Evolutionary conservation across 1,284 basidiomycete genomes (phyloP), one percentile per base, ranked within the genome.

Genomic region (Psilocybe mexicana): DNA sequence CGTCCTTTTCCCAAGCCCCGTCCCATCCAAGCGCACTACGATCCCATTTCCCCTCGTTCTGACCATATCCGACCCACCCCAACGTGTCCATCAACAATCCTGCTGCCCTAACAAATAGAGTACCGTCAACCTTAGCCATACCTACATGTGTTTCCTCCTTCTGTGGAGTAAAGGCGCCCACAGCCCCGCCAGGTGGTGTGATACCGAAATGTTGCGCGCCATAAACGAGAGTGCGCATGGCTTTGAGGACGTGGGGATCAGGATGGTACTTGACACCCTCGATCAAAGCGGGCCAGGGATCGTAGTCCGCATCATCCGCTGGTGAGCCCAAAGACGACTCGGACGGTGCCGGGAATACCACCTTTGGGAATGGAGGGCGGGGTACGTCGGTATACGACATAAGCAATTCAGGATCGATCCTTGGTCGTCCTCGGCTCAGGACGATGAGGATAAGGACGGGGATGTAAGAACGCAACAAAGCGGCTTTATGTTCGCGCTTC

Each of bases 1-100:
- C 18, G 18, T 18, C 18, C 18, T 18, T 18, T 18, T 18, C 18
- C 18, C 18, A 18, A 18, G 18, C 18, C 18, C 18, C 18, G 18
- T 89, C 85, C 82, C 85, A 90, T 0, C 87, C 88, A 25, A 88
- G 69, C 23, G 78, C 84, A 64, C 82, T 85, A 43, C 77, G 62
- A 69, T 88, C 87, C 87, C 86, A 90, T 2, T 76, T 74, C 36
- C 66, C 60, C 48, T 76, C 77, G 44, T 72, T 61, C 65, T 83
- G 78, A 0, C 83, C 83, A 71, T 82, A 76, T 25, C 77, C 73
- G 0, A 82, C 79, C 87, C 87, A 90, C 0, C 87, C 86, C 57
- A 86, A 72, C 12, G 73, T 76, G 40, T 85, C 74, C 80, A 87
- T 81, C 64, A 87, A 65, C 38, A 85, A 73, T 1, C 86, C 86